Conservation (phyloP, 2,329 filamentous ascomycete genomes). For the Fusarium nygamai region DNA sequence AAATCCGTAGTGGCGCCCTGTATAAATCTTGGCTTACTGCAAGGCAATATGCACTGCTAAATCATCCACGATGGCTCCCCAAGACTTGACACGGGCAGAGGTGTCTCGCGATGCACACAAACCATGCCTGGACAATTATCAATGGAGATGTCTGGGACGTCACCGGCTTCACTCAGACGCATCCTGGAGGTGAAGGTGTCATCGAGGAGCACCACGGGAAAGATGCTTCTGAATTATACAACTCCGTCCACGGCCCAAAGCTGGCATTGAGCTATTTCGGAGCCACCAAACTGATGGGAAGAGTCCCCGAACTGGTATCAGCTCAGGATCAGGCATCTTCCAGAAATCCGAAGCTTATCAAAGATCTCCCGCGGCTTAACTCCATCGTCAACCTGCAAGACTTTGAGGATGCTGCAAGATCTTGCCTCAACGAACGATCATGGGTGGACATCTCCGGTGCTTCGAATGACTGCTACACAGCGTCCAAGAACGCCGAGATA, state of each 20-base stretch:
- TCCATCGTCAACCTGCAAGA: neutral
- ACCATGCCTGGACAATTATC: neutral
- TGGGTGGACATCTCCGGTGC: neutral
- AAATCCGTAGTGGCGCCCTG: rapidly evolving
- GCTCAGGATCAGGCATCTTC: neutral
- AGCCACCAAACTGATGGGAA: rapidly evolving
- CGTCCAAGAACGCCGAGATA: neutral
- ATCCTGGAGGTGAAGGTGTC: neutral
- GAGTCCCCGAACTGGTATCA: neutral
- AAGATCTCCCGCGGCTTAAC: rapidly evolving
- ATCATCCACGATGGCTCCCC: rapidly evolving
- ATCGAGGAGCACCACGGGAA: neutral
- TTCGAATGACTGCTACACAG: neutral
- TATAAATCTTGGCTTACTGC: neutral
- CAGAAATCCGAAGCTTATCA: neutral
- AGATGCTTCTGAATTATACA: neutral
- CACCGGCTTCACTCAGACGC: neutral
- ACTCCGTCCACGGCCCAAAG: neutral
- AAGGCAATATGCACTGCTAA: neutral
- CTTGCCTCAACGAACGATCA: neutral
- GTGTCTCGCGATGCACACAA: neutral
- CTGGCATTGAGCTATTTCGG: neutral
- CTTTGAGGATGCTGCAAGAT: neutral
- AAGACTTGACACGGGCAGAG: neutral
- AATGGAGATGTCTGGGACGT: neutral